A percentile compares a stretch with the other conserved stretches of the same genome.
Evolutionary conservation across 768 basidiomycete species (phyloP).

Genomic region (Filobasidium floriforme): DNA sequence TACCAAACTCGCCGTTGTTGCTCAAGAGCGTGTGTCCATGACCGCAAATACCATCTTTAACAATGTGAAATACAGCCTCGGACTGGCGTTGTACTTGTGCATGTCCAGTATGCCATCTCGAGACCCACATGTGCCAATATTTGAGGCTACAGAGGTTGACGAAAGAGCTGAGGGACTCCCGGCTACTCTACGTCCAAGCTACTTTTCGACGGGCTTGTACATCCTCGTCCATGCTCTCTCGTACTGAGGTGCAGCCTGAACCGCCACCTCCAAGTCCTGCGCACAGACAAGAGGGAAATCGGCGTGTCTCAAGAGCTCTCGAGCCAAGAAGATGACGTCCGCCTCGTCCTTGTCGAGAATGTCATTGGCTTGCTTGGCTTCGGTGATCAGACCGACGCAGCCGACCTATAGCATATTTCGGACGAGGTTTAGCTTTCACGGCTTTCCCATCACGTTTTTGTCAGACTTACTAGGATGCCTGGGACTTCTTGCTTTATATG

Average conservation of each 20-base stretch:
- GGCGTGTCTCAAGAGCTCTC: conserved; percentile 61
- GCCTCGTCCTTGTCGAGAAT: conserved; percentile 61
- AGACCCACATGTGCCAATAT: no score
- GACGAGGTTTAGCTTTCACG: background rate
- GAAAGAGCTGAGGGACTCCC: no score
- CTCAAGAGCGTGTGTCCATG: no score
- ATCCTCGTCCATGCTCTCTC: conserved; percentile 55
- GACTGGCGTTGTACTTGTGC: no score
- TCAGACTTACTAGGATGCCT: conserved; percentile 27
- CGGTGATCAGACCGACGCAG: conserved; percentile 66
- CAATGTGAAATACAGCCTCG: no score
- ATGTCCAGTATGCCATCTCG: no score
- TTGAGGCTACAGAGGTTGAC: no score
- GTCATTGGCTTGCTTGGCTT: conserved; percentile 57
- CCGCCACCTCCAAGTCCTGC: conserved; percentile 55
- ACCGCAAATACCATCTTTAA: no score
- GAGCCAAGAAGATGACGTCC: conserved; percentile 61
- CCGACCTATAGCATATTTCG: conserved; percentile 45
- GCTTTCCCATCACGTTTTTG: background rate
- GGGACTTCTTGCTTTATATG: conserved; percentile 45
- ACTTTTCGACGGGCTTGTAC: conserved; percentile 31
- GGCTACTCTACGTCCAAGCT: background rate
- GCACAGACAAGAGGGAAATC: conserved; percentile 63
- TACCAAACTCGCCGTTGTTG: no score
- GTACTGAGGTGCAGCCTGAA: conserved; percentile 68